A percentile compares a stretch with the other conserved stretches of the same genome.
Evolutionary conservation across 1,284 basidiomycete genomes (phyloP).

Genomic region (Cryptococcus sp.): DNA sequence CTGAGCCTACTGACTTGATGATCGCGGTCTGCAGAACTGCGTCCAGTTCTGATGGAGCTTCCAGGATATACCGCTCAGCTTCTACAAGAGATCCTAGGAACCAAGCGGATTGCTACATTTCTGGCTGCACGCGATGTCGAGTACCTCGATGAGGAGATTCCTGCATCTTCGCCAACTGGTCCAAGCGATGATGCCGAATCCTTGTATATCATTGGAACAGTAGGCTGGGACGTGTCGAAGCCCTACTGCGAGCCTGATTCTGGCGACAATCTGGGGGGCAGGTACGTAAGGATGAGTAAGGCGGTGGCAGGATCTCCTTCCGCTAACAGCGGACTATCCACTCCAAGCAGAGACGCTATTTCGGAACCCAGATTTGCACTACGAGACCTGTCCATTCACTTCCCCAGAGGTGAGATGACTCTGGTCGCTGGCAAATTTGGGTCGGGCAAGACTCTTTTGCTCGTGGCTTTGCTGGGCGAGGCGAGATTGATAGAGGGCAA

Average conservation of each 20-base stretch:
- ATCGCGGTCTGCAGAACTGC: constrained; percentile 21
- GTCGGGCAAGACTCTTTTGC: constrained; percentile 73
- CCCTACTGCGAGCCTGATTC: neutral
- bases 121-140: constrained; percentile 30
- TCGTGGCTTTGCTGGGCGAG: constrained; percentile 79
- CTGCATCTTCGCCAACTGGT: constrained; percentile 4
- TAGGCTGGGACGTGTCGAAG: constrained; percentile 30
- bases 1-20: neutral
- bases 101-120: constrained; percentile 32
- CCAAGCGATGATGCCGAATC: constrained; percentile 18
- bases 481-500: constrained; percentile 67
- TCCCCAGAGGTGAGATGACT: constrained; percentile 72
- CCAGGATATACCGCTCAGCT: constrained; percentile 25
- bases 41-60: constrained; percentile 23
- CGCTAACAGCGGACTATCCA: neutral
- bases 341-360: neutral
- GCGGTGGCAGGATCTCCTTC: neutral
- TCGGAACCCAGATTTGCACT: constrained; percentile 65
- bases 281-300: too few species aligned
- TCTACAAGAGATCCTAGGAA: constrained; percentile 32
- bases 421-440: constrained; percentile 70
- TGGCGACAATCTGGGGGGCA: neutral
- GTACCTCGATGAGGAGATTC: constrained; percentile 50
- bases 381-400: constrained; percentile 70
- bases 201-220: constrained; percentile 30